Conservation (phyloP, 169 alveolate species). For the Plasmodium vinckei region DNA sequence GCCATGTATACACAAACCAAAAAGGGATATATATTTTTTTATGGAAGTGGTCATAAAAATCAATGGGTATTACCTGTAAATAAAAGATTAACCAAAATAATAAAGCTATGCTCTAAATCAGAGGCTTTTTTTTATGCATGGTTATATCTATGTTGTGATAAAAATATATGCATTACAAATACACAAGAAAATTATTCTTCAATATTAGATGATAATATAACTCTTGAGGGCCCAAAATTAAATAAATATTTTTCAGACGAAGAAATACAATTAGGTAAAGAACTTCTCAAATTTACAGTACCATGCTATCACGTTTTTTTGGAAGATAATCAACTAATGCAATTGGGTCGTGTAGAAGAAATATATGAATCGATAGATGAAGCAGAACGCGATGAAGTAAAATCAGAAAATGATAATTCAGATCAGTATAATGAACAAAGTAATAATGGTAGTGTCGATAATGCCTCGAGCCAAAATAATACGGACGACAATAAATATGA, state of each 20-base stretch:
- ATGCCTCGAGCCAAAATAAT: no score
- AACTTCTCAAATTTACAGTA: conserved; percentile 47
- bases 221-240: conserved; percentile 8
- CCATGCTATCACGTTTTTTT: conserved; percentile 50
- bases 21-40: conserved; percentile 67
- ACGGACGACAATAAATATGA: no score
- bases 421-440: no score
- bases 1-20: conserved; percentile 49
- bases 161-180: conserved; percentile 48
- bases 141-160: conserved; percentile 77
- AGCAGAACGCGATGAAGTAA: not conserved
- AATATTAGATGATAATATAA: conserved; percentile 74
- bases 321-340: conserved; percentile 12
- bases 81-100: conserved; percentile 60
- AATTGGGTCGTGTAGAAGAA: conserved; percentile 22
- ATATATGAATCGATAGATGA: not conserved
- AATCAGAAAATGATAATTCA: not conserved
- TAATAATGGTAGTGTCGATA: no score
- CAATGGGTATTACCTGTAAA: conserved; percentile 82
- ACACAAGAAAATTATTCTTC: conserved; percentile 47
- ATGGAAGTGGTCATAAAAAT: conserved; percentile 83
- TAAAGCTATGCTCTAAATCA: conserved; percentile 75
- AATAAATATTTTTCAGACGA: conserved; percentile 26
- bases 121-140: conserved; percentile 83
- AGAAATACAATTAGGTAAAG: conserved; percentile 9